These are phyloP conservation scores for Boletales sp. DNA, from an alignment of 768 basidiomycete genomes.

Conservation along the genomic window DNA sequence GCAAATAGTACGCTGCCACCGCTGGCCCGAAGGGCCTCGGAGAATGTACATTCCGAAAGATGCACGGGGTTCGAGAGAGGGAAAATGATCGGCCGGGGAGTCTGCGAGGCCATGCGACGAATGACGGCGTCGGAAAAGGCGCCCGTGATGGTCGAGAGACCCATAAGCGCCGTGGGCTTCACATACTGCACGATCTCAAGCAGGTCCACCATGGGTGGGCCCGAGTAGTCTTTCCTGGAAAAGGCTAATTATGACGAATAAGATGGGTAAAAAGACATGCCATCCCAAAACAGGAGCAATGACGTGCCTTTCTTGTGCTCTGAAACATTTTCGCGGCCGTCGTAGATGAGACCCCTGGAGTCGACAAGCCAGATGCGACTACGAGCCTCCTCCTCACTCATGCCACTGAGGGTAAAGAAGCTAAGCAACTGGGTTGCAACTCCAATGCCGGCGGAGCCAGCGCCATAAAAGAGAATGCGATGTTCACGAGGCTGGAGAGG, in stretches of 20 bases:
- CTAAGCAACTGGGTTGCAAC: slow-evolving; percentile 86
- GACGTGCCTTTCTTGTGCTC: slow-evolving; percentile 78
- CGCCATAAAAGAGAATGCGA: slow-evolving; percentile 88
- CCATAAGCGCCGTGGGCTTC: slow-evolving; percentile 84
- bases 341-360: slow-evolving; percentile 81
- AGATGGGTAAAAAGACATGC: not conserved
- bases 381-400: slow-evolving; percentile 74
- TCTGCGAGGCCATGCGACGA: slow-evolving; percentile 71
- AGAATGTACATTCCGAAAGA: slow-evolving; percentile 79
- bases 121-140: slow-evolving; percentile 76
- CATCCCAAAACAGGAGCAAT: not conserved
- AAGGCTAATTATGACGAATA: slow-evolving; percentile 52
- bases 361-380: slow-evolving; percentile 79
- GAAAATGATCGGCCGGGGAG: slow-evolving; percentile 86
- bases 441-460: slow-evolving; percentile 89
- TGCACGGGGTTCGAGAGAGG: slow-evolving; percentile 86
- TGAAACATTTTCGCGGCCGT: slow-evolving; percentile 66
- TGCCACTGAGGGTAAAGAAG: slow-evolving; percentile 81
- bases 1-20: slow-evolving; percentile 81
- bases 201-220: slow-evolving; percentile 70
- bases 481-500: slow-evolving; percentile 66
- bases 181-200: slow-evolving; percentile 77
- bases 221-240: slow-evolving; percentile 74
- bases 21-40: slow-evolving; percentile 69
- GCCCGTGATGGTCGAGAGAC: slow-evolving; percentile 83